Evolutionary conservation across 192 early-diverging fungal species (phyloP).

Genomic region (Linnemannia elongata): DNA sequence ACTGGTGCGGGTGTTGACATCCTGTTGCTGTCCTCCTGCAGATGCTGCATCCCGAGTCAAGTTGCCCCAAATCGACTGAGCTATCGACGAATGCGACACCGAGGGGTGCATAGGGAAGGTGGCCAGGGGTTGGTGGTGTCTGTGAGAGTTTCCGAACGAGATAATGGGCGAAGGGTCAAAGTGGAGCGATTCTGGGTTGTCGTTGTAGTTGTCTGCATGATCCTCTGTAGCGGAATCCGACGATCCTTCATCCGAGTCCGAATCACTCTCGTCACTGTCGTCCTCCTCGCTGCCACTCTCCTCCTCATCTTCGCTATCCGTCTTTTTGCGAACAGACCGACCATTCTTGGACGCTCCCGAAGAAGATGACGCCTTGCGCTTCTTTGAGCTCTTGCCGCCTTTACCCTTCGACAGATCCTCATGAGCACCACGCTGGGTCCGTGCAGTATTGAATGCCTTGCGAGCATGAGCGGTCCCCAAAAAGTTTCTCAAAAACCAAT

Average conservation of each 20-base stretch:
- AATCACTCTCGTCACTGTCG: constrained; percentile 13
- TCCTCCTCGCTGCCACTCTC: constrained; percentile 7
- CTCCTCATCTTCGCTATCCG: not conserved
- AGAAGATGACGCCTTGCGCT: constrained; percentile 22
- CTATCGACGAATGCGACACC: not conserved
- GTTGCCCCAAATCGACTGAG: constrained; percentile 22
- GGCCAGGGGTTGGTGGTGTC: constrained; percentile 16
- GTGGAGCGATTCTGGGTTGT: not conserved
- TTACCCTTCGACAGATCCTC: not conserved
- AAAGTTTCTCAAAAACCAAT: constrained; percentile 67
- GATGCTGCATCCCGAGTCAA: constrained; percentile 1
- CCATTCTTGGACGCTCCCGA: not conserved
- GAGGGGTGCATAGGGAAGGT: constrained; percentile 41
- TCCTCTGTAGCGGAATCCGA: not conserved
- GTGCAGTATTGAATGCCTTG: constrained; percentile 52
- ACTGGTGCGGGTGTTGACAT: not conserved
- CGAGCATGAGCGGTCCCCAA: constrained; percentile 58
- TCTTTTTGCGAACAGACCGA: constrained; percentile 16
- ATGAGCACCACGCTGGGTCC: constrained; percentile 15
- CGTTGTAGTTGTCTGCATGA: not conserved
- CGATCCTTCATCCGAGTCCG: constrained; percentile 2
- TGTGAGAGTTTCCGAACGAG: constrained; percentile 27
- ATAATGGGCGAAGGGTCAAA: constrained; percentile 34
- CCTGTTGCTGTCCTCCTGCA: constrained; percentile 1
- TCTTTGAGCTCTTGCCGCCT: constrained; percentile 1